These are phyloP conservation scores for Eruca vesicaria DNA, from an alignment of 441 rosid species.

Conservation along the genomic window DNA sequence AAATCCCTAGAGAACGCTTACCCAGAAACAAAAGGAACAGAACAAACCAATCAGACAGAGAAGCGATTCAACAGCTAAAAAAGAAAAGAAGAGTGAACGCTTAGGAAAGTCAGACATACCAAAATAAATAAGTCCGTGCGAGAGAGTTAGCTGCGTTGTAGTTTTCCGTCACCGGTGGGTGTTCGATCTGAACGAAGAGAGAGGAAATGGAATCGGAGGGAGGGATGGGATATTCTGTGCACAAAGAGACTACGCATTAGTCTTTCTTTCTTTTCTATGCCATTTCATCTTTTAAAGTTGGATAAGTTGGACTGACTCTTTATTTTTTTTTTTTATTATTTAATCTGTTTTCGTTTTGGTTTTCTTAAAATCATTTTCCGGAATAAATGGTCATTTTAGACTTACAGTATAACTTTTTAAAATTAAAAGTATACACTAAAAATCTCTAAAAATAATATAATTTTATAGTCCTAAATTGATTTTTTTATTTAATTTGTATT, in stretches of 20 bases:
- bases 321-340: not conserved
- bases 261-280: not conserved
- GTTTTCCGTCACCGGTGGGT: slow-evolving; percentile 15
- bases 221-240: slow-evolving; percentile 15
- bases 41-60: not conserved
- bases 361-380: too few relatives aligned
- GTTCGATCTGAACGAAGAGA: slow-evolving; percentile 1
- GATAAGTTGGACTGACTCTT: slow-evolving; percentile 30
- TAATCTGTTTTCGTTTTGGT: not conserved
- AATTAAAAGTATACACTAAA: too few relatives aligned
- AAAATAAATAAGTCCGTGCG: not conserved
- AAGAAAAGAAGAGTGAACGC: not conserved
- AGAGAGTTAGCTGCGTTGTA: not conserved
- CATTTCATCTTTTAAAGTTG: slow-evolving; percentile 6
- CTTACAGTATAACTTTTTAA: too few relatives aligned
- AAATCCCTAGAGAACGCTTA: not conserved
- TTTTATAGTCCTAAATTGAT: too few relatives aligned
- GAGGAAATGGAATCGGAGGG: slow-evolving; percentile 1
- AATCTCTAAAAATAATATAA: too few relatives aligned
- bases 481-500: too few relatives aligned
- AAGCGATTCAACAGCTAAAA: slow-evolving; percentile 16
- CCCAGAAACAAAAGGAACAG: not conserved
- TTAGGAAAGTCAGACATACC: not conserved
- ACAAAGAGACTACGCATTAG: not conserved
- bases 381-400: too few relatives aligned